These are phyloP conservation scores for Xylariales sp. DNA, from an alignment of 2,329 filamentous ascomycete species.

Conservation along the genomic window DNA sequence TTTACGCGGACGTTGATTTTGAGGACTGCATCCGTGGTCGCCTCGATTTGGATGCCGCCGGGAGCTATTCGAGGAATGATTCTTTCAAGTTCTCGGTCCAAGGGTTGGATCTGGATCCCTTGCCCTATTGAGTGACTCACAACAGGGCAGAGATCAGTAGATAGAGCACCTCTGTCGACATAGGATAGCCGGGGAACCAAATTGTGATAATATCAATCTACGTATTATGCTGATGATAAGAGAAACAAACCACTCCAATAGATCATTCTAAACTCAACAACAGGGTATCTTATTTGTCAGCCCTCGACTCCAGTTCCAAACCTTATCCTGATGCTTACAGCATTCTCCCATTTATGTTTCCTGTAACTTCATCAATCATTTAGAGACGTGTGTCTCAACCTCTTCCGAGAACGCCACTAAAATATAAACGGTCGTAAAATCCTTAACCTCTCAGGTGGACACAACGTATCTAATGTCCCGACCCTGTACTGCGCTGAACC, in stretches of 20 bases:
- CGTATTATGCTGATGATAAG: too few relatives aligned
- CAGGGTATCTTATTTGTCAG: conserved; percentile 17
- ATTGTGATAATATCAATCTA: too few relatives aligned
- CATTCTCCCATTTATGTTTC: neutral
- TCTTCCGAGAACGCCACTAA: neutral
- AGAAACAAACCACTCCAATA: too few relatives aligned
- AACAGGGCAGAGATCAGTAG: too few relatives aligned
- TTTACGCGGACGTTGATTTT: conserved; percentile 75
- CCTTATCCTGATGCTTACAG: too few relatives aligned
- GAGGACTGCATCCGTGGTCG: conserved; percentile 81
- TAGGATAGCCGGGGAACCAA: too few relatives aligned
- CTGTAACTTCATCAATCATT: too few relatives aligned
- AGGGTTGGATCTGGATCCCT: conserved; percentile 52
- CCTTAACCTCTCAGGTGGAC: too few relatives aligned
- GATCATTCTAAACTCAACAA: conserved; percentile 12
- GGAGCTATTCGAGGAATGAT: conserved; percentile 74
- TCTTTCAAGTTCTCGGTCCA: conserved; percentile 57
- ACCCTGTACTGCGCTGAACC: too few relatives aligned
- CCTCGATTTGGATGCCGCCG: conserved; percentile 78
- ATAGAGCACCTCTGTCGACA: too few relatives aligned
- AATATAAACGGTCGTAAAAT: too few relatives aligned
- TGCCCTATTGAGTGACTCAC: conserved; percentile 50
- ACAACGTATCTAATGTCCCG: too few relatives aligned
- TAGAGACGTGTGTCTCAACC: neutral
- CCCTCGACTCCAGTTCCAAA: neutral